A percentile compares a stretch with the other conserved stretches of the same genome.
phyloP scores from a whole-genome alignment of 192 early-diverging fungal species.

The Cladochytrium replicatum region DNA sequence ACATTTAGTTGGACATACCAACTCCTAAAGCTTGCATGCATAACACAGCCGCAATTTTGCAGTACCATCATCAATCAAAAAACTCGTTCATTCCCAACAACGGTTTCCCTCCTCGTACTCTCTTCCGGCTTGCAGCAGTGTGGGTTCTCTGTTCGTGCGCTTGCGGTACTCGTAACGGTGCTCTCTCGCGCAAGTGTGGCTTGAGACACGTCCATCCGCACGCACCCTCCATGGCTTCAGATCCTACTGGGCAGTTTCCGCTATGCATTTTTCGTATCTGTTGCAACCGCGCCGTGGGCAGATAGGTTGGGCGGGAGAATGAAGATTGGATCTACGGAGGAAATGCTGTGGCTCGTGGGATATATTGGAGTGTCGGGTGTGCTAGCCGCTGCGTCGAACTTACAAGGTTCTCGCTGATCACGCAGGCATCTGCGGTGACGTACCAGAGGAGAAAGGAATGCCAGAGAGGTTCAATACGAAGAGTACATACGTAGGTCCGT shows the following conservation, averaged over 20 bases:
- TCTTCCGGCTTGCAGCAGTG: slow-evolving; percentile 2
- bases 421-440: slow-evolving; percentile 10
- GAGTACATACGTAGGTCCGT: no score
- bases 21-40: no score
- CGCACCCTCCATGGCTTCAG: slow-evolving; percentile 7
- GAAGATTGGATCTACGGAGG: neutral
- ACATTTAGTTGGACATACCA: neutral
- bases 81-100: no score
- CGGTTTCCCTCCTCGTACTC: no score
- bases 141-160: slow-evolving; percentile 1
- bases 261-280: slow-evolving; percentile 2
- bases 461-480: no score
- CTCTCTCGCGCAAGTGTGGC: slow-evolving; percentile 8
- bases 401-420: slow-evolving; percentile 15
- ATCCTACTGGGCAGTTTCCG: slow-evolving; percentile 8
- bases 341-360: slow-evolving; percentile 4
- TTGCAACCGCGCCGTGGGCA: neutral
- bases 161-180: slow-evolving; percentile 6
- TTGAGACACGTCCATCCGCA: slow-evolving; percentile 3
- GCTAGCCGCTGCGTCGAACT: slow-evolving; percentile 1
- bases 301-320: no score
- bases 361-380: slow-evolving; percentile 4
- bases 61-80: no score
- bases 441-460: slow-evolving; percentile 14
- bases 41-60: no score